phyloP scores from a whole-genome alignment of 306 rosid genomes.

The Vicia sativa region DNA sequence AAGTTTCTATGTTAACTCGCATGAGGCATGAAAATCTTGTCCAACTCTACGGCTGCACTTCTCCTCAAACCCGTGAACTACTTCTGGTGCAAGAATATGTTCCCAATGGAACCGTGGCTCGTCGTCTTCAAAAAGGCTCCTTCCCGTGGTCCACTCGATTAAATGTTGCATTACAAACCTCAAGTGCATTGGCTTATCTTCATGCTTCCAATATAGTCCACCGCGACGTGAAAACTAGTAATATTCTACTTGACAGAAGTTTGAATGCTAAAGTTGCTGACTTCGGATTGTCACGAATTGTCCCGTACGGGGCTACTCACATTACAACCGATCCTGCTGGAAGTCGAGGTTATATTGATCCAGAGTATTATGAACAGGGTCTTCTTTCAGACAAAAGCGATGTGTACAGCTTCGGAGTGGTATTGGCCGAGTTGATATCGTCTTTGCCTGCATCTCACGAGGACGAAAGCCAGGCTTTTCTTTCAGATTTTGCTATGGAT shows the following conservation, averaged over 20 bases:
- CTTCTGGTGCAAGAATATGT: slow-evolving; percentile 71
- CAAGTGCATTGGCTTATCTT: slow-evolving; percentile 68
- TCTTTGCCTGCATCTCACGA: slow-evolving; percentile 63
- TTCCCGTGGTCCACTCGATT: slow-evolving; percentile 56
- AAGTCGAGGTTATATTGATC: slow-evolving; percentile 74
- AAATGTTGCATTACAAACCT: slow-evolving; percentile 66
- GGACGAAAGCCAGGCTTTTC: slow-evolving; percentile 46
- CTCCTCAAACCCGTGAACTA: slow-evolving; percentile 57
- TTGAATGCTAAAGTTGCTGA: slow-evolving; percentile 70
- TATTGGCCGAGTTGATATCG: slow-evolving; percentile 68
- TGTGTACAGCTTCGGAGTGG: slow-evolving; percentile 76
- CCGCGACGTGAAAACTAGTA: slow-evolving; percentile 66
- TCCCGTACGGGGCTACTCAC: slow-evolving; percentile 65
- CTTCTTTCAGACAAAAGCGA: slow-evolving; percentile 75
- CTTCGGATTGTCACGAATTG: slow-evolving; percentile 67
- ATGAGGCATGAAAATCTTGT: slow-evolving; percentile 69
- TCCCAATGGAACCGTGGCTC: slow-evolving; percentile 64
- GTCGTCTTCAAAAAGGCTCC: slow-evolving; percentile 46
- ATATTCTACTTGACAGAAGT: slow-evolving; percentile 62
- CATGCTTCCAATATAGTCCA: slow-evolving; percentile 66
- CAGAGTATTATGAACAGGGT: slow-evolving; percentile 59
- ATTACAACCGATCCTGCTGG: slow-evolving; percentile 74
- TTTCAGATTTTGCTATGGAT: slow-evolving; percentile 58
- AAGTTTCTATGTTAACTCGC: slow-evolving; percentile 51
- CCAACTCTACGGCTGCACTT: slow-evolving; percentile 67